Evolutionary conservation across 148 eudicot genomes (phyloP).

Genomic region (Amaranthus cruentus): DNA sequence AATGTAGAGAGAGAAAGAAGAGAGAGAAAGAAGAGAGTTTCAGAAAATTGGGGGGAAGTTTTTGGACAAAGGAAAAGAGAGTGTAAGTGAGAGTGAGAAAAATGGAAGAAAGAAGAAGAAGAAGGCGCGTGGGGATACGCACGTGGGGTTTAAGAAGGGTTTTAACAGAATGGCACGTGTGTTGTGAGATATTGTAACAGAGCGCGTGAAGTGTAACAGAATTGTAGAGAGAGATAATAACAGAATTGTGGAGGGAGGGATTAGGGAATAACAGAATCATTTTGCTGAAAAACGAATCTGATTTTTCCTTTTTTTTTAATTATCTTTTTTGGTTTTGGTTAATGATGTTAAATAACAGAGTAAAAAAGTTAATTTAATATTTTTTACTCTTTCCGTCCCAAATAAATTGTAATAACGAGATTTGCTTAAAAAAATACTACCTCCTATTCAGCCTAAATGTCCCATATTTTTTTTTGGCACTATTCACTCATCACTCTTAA

Average conservation of each 20-base stretch:
- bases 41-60: background rate
- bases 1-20: background rate
- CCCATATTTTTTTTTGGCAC: no score
- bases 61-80: background rate
- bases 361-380: no score
- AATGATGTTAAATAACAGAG: no score
- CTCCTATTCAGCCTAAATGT: no score
- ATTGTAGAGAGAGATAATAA: background rate
- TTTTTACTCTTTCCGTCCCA: no score
- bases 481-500: no score
- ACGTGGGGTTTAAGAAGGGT: slow-evolving; percentile 16
- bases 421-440: no score
- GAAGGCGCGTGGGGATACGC: background rate
- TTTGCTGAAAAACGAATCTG: background rate
- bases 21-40: background rate
- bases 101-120: background rate
- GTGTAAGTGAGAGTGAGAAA: background rate
- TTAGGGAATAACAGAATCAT: background rate
- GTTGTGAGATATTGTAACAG: no score
- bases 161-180: background rate
- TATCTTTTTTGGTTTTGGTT: no score
- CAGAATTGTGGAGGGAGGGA: slow-evolving; percentile 5
- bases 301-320: background rate
- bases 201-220: slow-evolving; percentile 20
- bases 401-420: no score